Evolutionary conservation across 1,139 yeast species (phyloP), one percentile per base, ranked within the genome.

Genomic region (Sugiyamaella neomexicana): DNA sequence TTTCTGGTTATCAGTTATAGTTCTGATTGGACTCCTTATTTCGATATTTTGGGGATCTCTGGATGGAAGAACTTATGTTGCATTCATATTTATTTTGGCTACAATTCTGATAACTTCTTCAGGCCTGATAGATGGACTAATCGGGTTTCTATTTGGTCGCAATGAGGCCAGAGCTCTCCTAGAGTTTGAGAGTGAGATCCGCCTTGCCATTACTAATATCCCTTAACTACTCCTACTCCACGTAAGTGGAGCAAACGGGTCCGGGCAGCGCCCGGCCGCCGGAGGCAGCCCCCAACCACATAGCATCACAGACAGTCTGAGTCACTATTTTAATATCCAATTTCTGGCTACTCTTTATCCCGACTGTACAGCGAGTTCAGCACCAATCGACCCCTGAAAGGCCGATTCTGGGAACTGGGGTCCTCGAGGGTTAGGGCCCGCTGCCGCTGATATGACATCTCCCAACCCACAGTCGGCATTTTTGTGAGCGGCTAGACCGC

Each of bases 81-180:
- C 82, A 0, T 79, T 86, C 0, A 78, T 86, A 1, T 69, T 86
- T 37, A 75, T 88, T 67, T 50, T 72, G 10, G 62, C 60, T 2
- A 74, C 70, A 2, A 61, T 82, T 15, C 61, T 82, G 0, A 68
- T 88, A 5, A 77, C 83, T 0, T 75, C 81, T 5, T 77, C 93
- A 0, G 97, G 97, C 0, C 73, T 81, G 0, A 67, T 87, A 1
- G 85, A 89, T 66, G 97, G 97, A 0, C 65, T 89, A 54, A 85
- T 93, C 54, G 91, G 95, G 57, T 80, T 78, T 58, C 67, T 89
- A 46, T 93, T 91, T 63, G 95, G 95, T 1, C 76, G 90, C 48
- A 78, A 82, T 17, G 99, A 95, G 66, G 72, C 76, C 61, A 75
- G 98, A 53, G 93, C 93, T 0, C 71, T 95, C 50, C 75, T 73